Base-by-base conservation (phyloP, 495 filamentous ascomycete species). In the Aspergillus incahuasiensis region DNA sequence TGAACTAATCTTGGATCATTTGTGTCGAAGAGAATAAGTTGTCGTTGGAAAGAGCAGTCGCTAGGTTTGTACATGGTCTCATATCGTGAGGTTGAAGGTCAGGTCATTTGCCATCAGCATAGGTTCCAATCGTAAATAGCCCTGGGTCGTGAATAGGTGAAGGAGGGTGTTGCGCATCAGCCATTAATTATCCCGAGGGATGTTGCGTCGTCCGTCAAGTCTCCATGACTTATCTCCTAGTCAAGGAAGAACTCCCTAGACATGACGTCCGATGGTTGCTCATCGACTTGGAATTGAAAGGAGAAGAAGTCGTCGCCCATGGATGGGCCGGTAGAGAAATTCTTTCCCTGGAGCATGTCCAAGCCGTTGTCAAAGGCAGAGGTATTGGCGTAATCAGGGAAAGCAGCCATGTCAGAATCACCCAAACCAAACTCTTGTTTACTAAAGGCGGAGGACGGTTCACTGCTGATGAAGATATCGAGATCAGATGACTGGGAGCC, bases 381-480 rank as follows among this genome's bases (percentile, higher is more conserved):
- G 1, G 62, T 30, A 41, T 72, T 70, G 21, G 69, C 59, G 39
- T 70, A 68, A 21, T 67, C 66, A 8, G 72, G 67, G 53, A 73
- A 75, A 16, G 61, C 48, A 41, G 63, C 59, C 58, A 72, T 57
- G 8, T 63, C 60, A 7, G 65, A 57, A 39, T 66, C 66, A 25
- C 61, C 61, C 11, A 76, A 56, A 16, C 58, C 59, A 15, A 73
- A 69, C 24, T 73, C 69, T 24, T 72, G 60, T 40, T 70, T 68
- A 34, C 50, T 50, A 41, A 74, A 61, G 3, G 62, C 63, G 6
- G 71, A 63, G 3, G 69, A 65, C 18, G 71, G 51, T 53, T 72
- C 72, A 55, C 73, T 68, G 38, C 62, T 72, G 58, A 78, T 75
- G 58, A 76, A 78, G 25, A 75, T 66, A 57, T 76, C 74, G n/a